Percentiles rank a stretch among this genome's conserved stretches.
Conservation (phyloP, 257 asterid genomes). For the Solanum raphanifolium region DNA sequence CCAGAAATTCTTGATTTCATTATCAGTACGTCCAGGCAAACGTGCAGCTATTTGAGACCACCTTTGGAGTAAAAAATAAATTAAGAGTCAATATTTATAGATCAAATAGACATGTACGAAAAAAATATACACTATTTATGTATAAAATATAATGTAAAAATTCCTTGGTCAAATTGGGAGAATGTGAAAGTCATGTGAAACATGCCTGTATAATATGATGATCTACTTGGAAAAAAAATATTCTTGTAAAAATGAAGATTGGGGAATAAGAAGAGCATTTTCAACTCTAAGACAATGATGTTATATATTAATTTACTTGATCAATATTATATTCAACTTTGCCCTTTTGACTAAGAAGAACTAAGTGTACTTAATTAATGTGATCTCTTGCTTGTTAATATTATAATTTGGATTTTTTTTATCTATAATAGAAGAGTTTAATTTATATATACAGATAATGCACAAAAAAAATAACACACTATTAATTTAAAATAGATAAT, state of each 20-base stretch:
- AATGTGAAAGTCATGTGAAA: background rate
- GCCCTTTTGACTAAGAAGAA: background rate
- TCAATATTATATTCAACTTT: background rate
- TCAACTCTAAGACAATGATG: background rate
- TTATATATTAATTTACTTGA: background rate
- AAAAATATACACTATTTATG: background rate
- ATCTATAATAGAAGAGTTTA: background rate
- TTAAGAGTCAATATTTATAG: background rate
- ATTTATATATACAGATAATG: background rate
- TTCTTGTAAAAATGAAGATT: background rate
- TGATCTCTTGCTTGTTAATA: background rate
- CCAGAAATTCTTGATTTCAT: constrained; percentile 60
- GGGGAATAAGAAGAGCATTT: background rate
- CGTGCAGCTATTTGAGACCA: constrained; percentile 71
- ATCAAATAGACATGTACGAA: background rate
- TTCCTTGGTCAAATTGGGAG: background rate
- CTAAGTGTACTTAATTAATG: background rate
- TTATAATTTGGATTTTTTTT: background rate
- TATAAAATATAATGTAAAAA: background rate
- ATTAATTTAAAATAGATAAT: background rate
- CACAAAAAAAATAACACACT: background rate
- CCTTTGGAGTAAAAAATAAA: constrained; percentile 3
- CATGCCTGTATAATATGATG: background rate
- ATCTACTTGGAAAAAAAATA: background rate
- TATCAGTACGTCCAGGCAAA: constrained; percentile 53